A percentile compares a stretch with the other conserved stretches of the same genome.
Conservation (phyloP, 2,329 filamentous ascomycete species). For the Ramularia endophylla region DNA sequence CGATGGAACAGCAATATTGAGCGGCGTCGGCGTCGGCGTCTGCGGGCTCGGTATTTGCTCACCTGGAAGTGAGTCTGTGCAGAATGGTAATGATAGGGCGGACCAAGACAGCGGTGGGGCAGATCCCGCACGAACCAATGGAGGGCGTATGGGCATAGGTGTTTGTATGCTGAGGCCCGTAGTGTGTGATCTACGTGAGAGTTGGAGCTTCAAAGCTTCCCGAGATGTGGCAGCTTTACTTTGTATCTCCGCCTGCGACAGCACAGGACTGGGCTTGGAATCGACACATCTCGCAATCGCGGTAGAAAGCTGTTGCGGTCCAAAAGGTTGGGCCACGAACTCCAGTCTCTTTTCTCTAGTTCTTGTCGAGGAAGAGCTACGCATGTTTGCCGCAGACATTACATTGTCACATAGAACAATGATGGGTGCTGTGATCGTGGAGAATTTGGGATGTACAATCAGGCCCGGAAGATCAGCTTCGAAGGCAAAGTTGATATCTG, state of each 20-base stretch:
- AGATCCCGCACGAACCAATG: too few relatives aligned
- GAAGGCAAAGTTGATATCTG: neutral
- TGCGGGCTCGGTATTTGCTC: too few relatives aligned
- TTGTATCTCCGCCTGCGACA: too few relatives aligned
- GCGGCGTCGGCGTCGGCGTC: too few relatives aligned
- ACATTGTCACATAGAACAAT: constrained; percentile 5
- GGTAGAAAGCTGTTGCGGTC: constrained; percentile 4
- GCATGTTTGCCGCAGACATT: constrained; percentile 1
- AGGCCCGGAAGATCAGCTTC: neutral
- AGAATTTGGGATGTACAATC: neutral
- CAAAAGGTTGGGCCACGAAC: constrained; percentile 6
- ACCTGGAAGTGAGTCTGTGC: too few relatives aligned
- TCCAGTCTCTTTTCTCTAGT: neutral
- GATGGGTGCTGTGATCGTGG: neutral
- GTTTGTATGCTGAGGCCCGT: too few relatives aligned
- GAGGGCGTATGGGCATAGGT: too few relatives aligned
- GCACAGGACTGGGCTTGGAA: neutral
- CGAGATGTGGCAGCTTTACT: neutral
- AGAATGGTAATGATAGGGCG: constrained; percentile 16
- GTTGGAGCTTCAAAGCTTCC: neutral
- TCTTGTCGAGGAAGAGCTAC: neutral
- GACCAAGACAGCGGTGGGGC: constrained; percentile 6
- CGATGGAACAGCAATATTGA: too few relatives aligned
- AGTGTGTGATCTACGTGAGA: neutral
- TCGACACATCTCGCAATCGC: constrained; percentile 5